Conservation (phyloP, 2,329 filamentous ascomycete genomes). For the Hymenoscyphus linearis region DNA sequence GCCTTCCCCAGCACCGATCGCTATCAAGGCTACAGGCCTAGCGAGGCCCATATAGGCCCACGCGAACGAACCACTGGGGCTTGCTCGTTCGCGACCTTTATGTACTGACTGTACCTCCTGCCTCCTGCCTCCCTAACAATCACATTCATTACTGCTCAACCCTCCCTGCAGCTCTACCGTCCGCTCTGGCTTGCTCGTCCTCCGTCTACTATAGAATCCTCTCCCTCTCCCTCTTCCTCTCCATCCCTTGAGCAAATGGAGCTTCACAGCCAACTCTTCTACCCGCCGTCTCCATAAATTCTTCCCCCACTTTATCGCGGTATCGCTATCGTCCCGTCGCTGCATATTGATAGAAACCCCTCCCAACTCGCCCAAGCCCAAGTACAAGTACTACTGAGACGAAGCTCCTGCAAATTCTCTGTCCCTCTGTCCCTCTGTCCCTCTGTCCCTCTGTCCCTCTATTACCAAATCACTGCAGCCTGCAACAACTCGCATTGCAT, state of each 20-base stretch:
- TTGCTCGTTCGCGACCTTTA: background rate
- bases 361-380: too few species aligned
- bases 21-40: background rate
- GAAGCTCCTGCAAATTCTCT: background rate
- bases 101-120: background rate
- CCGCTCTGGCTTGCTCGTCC: background rate
- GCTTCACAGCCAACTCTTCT: slow-evolving; percentile 6
- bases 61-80: background rate
- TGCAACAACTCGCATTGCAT: background rate
- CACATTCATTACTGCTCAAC: background rate
- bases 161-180: background rate
- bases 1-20: background rate
- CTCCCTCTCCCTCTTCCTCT: background rate
- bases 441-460: too few species aligned
- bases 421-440: too few species aligned
- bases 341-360: slow-evolving; percentile 13
- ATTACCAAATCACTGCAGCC: too few species aligned
- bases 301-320: slow-evolving; percentile 2
- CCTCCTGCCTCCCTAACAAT: background rate
- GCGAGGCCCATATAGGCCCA: background rate
- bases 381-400: background rate
- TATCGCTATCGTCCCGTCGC: slow-evolving; percentile 8
- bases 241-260: slow-evolving; percentile 18
- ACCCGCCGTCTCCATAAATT: slow-evolving; percentile 13
- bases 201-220: background rate